Percentiles rank a stretch among this genome's conserved stretches.
These are phyloP conservation scores for Xylaria flabelliformis DNA, from an alignment of 495 filamentous ascomycete species.

Conservation along the genomic window DNA sequence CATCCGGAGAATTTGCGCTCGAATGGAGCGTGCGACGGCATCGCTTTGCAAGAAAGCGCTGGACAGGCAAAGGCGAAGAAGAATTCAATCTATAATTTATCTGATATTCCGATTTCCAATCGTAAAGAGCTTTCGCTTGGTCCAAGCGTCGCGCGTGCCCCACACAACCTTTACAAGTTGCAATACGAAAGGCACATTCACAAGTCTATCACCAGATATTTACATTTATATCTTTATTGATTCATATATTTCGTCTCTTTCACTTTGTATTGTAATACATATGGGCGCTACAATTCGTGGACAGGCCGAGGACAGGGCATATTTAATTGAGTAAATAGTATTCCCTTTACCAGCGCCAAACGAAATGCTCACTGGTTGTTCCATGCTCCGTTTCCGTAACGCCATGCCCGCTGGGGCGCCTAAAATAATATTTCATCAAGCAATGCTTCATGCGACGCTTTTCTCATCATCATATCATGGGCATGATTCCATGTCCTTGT, in stretches of 20 bases:
- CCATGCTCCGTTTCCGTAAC: background rate
- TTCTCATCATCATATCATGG: conserved; percentile 30
- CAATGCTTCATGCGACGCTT: conserved; percentile 19
- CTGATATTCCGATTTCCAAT: background rate
- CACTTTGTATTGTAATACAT: background rate
- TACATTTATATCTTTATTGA: background rate
- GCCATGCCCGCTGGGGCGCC: conserved; percentile 2
- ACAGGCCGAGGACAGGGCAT: background rate
- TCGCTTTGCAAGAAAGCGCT: conserved; percentile 28
- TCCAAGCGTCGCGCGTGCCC: background rate
- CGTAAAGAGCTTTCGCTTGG: conserved; percentile 11
- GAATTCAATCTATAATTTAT: background rate
- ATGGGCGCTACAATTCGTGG: background rate
- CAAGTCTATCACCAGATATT: too few relatives aligned
- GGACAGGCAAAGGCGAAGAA: conserved; percentile 10
- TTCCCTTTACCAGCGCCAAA: background rate
- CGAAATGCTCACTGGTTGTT: background rate
- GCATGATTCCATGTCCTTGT: conserved; percentile 39
- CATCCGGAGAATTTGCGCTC: conserved; percentile 52
- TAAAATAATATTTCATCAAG: conserved; percentile 36
- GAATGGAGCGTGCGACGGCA: conserved; percentile 39
- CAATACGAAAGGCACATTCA: too few relatives aligned
- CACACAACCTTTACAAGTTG: background rate
- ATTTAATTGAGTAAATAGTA: background rate
- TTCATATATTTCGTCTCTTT: background rate